These are phyloP conservation scores for Talaromyces adpressus DNA, from an alignment of 495 filamentous ascomycete genomes.

Conservation along the genomic window DNA sequence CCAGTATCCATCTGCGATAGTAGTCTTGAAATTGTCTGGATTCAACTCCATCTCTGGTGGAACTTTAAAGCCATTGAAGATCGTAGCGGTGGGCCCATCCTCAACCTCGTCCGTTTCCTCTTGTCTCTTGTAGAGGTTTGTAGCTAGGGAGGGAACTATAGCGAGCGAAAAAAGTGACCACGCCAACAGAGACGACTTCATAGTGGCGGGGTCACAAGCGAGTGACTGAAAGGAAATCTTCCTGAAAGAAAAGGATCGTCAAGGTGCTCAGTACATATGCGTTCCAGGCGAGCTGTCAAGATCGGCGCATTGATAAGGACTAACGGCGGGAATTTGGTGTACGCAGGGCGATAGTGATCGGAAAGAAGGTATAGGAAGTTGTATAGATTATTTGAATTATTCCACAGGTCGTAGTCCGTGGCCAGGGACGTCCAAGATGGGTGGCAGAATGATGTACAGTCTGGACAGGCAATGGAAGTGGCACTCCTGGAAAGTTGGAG, in stretches of 20 bases:
- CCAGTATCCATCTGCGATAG: conserved; percentile 60
- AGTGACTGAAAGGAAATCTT: background rate
- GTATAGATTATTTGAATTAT: background rate
- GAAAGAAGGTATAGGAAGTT: background rate
- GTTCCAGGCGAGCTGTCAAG: background rate
- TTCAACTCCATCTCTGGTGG: conserved; percentile 64
- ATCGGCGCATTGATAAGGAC: background rate
- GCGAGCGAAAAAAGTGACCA: conserved; percentile 38
- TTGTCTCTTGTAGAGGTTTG: conserved; percentile 6
- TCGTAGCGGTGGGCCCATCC: conserved; percentile 33
- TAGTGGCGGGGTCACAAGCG: conserved; percentile 15
- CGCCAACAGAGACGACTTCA: conserved; percentile 33
- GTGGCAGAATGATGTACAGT: background rate
- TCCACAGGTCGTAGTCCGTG: background rate
- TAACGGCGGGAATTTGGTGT: background rate
- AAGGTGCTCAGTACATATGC: background rate
- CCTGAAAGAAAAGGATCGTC: background rate
- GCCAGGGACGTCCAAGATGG: conserved; percentile 2
- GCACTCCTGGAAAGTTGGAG: conserved; percentile 3
- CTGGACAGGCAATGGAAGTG: background rate
- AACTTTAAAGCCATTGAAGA: conserved; percentile 75
- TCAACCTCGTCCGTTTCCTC: background rate
- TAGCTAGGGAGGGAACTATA: conserved; percentile 29
- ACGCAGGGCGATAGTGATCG: background rate
- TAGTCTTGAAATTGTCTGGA: conserved; percentile 46